Percentiles rank a stretch among this genome's conserved stretches.
Conservation (phyloP, 345 rosid genomes). For the Arabis alpina region DNA sequence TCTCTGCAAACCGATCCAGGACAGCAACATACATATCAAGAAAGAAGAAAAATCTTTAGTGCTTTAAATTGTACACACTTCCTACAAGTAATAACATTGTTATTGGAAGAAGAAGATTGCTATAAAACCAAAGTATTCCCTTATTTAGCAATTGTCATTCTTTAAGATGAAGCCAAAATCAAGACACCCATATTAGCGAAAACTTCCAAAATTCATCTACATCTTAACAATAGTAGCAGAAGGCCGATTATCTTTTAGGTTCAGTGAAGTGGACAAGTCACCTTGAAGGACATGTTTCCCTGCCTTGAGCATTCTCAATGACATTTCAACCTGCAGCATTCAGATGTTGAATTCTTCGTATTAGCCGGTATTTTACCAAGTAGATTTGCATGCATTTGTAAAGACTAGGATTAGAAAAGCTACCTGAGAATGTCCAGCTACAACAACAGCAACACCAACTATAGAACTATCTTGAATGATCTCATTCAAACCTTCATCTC, state of each 20-base stretch:
- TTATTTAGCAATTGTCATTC: background rate
- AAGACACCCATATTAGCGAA: background rate
- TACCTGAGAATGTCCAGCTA: slow-evolving; percentile 92
- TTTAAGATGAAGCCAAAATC: background rate
- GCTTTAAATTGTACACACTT: slow-evolving; percentile 13
- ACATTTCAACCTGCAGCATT: slow-evolving; percentile 68
- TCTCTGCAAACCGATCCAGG: slow-evolving; percentile 67
- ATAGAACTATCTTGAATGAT: slow-evolving; percentile 68
- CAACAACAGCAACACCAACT: slow-evolving; percentile 86
- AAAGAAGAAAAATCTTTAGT: slow-evolving; percentile 43
- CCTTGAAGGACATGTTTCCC: slow-evolving; percentile 97
- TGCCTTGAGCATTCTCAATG: slow-evolving; percentile 77
- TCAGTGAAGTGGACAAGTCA: slow-evolving; percentile 31
- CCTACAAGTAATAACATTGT: slow-evolving; percentile 7
- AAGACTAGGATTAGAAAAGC: background rate
- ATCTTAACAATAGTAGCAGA: slow-evolving; percentile 1
- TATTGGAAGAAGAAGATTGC: background rate
- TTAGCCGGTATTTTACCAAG: no score
- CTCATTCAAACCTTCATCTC: slow-evolving; percentile 75
- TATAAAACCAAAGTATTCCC: background rate
- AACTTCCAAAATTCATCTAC: slow-evolving; percentile 5
- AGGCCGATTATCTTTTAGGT: background rate
- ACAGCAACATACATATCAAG: slow-evolving; percentile 49
- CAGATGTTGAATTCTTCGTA: slow-evolving; percentile 10
- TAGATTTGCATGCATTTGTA: background rate